Evolutionary conservation across 768 basidiomycete species (phyloP).

Genomic region (Pulveroboletus frians): DNA sequence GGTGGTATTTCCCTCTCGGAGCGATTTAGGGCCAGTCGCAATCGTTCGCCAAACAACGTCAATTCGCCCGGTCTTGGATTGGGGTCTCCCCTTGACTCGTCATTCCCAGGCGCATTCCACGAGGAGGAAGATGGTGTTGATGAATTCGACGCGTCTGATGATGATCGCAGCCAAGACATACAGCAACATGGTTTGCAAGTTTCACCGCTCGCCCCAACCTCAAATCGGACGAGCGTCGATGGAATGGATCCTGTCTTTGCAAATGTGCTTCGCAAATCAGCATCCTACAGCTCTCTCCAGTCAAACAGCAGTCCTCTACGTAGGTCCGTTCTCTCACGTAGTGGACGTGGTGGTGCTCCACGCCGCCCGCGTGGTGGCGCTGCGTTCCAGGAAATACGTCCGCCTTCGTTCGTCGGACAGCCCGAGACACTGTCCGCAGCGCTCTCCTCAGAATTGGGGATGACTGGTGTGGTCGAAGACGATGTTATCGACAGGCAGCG

Average conservation of each 20-base stretch:
- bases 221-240: constrained; percentile 69
- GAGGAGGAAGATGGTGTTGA: constrained; percentile 13
- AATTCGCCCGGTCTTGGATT: constrained; percentile 15
- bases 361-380: constrained; percentile 61
- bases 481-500: constrained; percentile 38
- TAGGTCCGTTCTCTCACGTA: constrained; percentile 49
- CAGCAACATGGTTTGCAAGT: constrained; percentile 25
- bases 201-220: constrained; percentile 37
- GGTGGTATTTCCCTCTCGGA: constrained; percentile 54
- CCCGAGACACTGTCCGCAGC: constrained; percentile 72
- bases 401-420: constrained; percentile 63
- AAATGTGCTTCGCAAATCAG: constrained; percentile 61
- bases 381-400: constrained; percentile 65
- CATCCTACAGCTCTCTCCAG: constrained; percentile 37
- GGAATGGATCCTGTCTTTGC: constrained; percentile 88
- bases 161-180: constrained; percentile 20
- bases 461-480: constrained; percentile 39
- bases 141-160: constrained; percentile 24
- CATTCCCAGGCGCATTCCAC: constrained; percentile 31
- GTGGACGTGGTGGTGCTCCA: constrained; percentile 44
- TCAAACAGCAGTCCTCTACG: constrained; percentile 58
- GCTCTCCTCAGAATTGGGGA: constrained; percentile 59
- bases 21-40: constrained; percentile 53
- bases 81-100: constrained; percentile 29
- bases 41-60: constrained; percentile 43